phyloP scores from a whole-genome alignment of 441 rosid genomes.

The Cnidoscolus chayamansa region DNA sequence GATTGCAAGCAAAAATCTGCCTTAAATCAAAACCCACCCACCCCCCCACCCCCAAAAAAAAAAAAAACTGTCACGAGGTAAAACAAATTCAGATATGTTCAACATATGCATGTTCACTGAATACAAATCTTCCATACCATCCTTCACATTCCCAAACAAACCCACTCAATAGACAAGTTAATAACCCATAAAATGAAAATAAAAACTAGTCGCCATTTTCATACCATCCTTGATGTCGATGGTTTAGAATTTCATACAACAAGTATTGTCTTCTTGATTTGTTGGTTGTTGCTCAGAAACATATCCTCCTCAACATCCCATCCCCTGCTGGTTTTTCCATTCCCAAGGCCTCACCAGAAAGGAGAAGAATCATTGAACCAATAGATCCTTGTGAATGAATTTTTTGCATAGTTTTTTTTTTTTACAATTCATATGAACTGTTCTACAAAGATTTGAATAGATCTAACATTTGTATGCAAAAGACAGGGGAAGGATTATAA shows the following conservation, averaged over 20 bases:
- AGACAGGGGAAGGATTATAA: not conserved
- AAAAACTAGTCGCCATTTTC: not conserved
- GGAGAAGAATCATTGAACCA: not conserved
- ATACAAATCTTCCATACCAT: not conserved
- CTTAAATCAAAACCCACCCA: not conserved
- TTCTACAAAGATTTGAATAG: conserved; percentile 5
- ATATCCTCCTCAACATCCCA: not conserved
- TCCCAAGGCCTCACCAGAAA: not conserved
- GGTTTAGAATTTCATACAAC: not conserved
- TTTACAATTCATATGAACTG: not conserved
- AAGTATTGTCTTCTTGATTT: not conserved
- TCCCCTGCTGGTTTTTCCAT: not conserved
- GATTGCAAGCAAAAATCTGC: conserved; percentile 1
- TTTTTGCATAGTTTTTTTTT: not conserved
- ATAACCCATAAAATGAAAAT: not conserved
- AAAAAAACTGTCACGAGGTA: not conserved
- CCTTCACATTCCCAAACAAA: not conserved
- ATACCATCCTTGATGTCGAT: not conserved
- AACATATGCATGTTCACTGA: not conserved
- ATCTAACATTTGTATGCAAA: conserved; percentile 1
- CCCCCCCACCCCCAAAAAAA: no score
- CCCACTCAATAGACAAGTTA: not conserved
- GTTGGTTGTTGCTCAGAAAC: not conserved
- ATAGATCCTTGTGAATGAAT: not conserved
- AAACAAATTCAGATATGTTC: not conserved